Percentiles rank a stretch among this genome's conserved stretches.
Conservation (phyloP, 2,329 filamentous ascomycete genomes). For the Pseudonectria foliicola region DNA sequence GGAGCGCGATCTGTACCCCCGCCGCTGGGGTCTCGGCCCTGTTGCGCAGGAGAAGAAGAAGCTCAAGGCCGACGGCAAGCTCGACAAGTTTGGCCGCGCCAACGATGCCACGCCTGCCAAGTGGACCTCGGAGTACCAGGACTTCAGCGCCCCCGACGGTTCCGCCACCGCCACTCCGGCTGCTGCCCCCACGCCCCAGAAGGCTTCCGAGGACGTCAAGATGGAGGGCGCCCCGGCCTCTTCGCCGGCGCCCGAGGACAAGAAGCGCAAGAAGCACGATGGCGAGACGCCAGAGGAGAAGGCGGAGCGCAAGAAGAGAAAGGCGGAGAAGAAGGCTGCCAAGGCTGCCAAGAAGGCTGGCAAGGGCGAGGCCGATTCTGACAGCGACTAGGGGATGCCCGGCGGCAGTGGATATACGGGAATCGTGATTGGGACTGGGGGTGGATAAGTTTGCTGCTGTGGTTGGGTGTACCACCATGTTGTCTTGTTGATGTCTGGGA, state of each 20-base stretch:
- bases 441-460: constrained; percentile 19
- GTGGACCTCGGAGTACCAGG: constrained; percentile 90
- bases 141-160: constrained; percentile 60
- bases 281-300: constrained; percentile 66
- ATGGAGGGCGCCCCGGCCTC: constrained; percentile 29
- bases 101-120: constrained; percentile 91
- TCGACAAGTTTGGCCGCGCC: constrained; percentile 91
- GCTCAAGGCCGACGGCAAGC: constrained; percentile 94
- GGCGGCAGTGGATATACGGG: constrained; percentile 14
- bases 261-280: constrained; percentile 75
- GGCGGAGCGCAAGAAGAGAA: constrained; percentile 52
- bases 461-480: constrained; percentile 22
- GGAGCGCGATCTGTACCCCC: constrained; percentile 96
- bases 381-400: constrained; percentile 37
- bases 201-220: constrained; percentile 30
- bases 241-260: constrained; percentile 39
- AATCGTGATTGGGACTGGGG: constrained; percentile 15
- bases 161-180: constrained; percentile 38
- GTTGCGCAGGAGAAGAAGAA: constrained; percentile 98
- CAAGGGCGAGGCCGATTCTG: constrained; percentile 45
- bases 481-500: constrained; percentile 11
- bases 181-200: constrained; percentile 31
- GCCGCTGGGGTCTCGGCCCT: constrained; percentile 92
- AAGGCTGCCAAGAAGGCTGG: constrained; percentile 49
- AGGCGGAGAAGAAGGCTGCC: constrained; percentile 53